A percentile compares a stretch with the other conserved stretches of the same genome.
These are phyloP conservation scores for Zizania palustris DNA, from an alignment of 202 grass and related monocot species.

Conservation along the genomic window DNA sequence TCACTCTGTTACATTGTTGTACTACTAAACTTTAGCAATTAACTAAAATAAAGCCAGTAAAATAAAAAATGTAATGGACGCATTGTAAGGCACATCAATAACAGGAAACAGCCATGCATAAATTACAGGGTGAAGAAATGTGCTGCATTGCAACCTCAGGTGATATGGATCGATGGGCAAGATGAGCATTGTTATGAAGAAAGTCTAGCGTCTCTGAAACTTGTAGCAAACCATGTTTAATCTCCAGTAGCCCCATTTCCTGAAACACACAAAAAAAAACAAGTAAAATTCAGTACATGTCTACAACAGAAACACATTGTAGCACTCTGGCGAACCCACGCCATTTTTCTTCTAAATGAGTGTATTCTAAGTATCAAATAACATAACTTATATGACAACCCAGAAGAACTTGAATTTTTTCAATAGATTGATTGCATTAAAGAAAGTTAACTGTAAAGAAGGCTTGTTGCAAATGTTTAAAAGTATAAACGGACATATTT, in stretches of 20 bases:
- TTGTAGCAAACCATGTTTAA: constrained; percentile 98
- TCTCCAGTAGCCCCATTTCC: constrained; percentile 94
- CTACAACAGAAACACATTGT: constrained; percentile 1
- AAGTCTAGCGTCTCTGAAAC: constrained; percentile 94
- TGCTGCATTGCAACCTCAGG: constrained; percentile 66
- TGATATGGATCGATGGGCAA: constrained; percentile 94
- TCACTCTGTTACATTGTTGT: not conserved
- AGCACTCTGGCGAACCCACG: not conserved
- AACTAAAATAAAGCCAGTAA: constrained; percentile 6
- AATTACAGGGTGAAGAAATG: constrained; percentile 30
- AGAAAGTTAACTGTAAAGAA: constrained; percentile 13
- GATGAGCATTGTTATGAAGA: constrained; percentile 95
- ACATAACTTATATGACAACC: not conserved
- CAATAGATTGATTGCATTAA: not conserved
- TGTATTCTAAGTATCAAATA: constrained; percentile 17
- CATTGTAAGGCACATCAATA: constrained; percentile 27
- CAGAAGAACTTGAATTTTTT: not conserved
- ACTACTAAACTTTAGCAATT: not conserved
- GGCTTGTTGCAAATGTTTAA: not conserved
- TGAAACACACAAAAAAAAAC: constrained; percentile 47
- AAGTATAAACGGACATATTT: not conserved
- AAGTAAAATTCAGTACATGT: not conserved
- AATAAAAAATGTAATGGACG: not conserved
- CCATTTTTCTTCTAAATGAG: constrained; percentile 7
- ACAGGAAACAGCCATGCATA: constrained; percentile 34